These are phyloP conservation scores for Solioccasus polychromus DNA, from an alignment of 768 basidiomycete genomes.

Conservation along the genomic window DNA sequence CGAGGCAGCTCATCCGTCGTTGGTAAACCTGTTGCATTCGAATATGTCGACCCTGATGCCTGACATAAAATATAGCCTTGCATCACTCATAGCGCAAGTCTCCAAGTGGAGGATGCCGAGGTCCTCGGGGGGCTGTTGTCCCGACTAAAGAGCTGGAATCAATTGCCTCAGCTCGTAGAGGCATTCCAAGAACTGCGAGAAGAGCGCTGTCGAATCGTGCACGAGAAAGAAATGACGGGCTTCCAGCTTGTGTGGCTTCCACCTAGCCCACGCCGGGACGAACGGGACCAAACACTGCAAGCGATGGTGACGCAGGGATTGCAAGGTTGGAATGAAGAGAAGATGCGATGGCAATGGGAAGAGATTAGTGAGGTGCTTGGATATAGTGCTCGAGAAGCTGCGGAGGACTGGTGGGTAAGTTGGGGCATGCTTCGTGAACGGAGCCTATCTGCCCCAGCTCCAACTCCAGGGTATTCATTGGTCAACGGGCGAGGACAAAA, in stretches of 20 bases:
- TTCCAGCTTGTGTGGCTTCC: slow-evolving; percentile 40
- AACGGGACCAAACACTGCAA: slow-evolving; percentile 38
- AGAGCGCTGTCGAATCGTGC: slow-evolving; percentile 38
- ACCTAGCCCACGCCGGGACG: slow-evolving; percentile 38
- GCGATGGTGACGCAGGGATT: slow-evolving; percentile 11
- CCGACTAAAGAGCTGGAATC: slow-evolving; percentile 40
- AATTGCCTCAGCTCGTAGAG: slow-evolving; percentile 46
- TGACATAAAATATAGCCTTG: slow-evolving; percentile 39
- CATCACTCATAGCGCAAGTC: slow-evolving; percentile 34
- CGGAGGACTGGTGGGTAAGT: slow-evolving; percentile 60
- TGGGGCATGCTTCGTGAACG: slow-evolving; percentile 45
- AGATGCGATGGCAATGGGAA: slow-evolving; percentile 48
- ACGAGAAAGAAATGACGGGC: slow-evolving; percentile 41
- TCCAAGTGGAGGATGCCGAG: slow-evolving; percentile 30
- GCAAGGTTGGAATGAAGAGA: slow-evolving; percentile 43
- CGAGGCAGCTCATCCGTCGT: slow-evolving; percentile 53
- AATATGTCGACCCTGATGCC: not conserved
- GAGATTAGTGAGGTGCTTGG: slow-evolving; percentile 45
- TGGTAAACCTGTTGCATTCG: slow-evolving; percentile 32
- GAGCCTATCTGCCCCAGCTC: slow-evolving; percentile 13
- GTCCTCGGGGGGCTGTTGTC: slow-evolving; percentile 32
- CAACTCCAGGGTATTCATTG: not conserved
- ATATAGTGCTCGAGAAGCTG: slow-evolving; percentile 51
- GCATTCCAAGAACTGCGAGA: slow-evolving; percentile 58
- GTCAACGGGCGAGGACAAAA: not conserved